A percentile compares a stretch with the other conserved stretches of the same genome.
These are phyloP conservation scores for Paracorniculantispora psalliotae DNA, from an alignment of 2,329 filamentous ascomycete species.

Conservation along the genomic window DNA sequence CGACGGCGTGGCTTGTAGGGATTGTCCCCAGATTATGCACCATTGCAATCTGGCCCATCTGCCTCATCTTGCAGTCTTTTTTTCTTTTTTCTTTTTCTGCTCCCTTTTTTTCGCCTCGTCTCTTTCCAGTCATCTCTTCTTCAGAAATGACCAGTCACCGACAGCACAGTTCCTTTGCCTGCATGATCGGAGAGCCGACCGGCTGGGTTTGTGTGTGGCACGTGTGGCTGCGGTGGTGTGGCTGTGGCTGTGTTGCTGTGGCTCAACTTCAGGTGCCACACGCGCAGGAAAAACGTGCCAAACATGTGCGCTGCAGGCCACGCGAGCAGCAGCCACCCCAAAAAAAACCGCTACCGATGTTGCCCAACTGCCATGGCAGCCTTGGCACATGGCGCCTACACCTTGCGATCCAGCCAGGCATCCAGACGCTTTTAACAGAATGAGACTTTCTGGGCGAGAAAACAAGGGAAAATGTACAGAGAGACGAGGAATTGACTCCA, in stretches of 20 bases:
- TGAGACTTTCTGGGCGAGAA: neutral
- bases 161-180: neutral
- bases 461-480: no score
- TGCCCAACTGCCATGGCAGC: no score
- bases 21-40: neutral
- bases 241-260: neutral
- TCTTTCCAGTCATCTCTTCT: no score
- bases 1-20: neutral
- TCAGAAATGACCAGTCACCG: conserved; percentile 1
- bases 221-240: neutral
- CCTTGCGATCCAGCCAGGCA: no score
- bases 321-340: conserved; percentile 4
- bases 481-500: neutral
- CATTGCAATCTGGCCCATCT: neutral
- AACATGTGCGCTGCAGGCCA: conserved; percentile 6
- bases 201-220: conserved; percentile 1
- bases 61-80: neutral
- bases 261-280: neutral
- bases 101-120: neutral
- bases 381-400: no score
- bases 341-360: no score
- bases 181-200: conserved; percentile 10
- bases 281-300: conserved; percentile 7
- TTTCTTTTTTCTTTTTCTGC: neutral
- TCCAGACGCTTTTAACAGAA: no score